phyloP scores from a whole-genome alignment of 1,139 yeast species.

The Magnusiomyces fungicola region DNA sequence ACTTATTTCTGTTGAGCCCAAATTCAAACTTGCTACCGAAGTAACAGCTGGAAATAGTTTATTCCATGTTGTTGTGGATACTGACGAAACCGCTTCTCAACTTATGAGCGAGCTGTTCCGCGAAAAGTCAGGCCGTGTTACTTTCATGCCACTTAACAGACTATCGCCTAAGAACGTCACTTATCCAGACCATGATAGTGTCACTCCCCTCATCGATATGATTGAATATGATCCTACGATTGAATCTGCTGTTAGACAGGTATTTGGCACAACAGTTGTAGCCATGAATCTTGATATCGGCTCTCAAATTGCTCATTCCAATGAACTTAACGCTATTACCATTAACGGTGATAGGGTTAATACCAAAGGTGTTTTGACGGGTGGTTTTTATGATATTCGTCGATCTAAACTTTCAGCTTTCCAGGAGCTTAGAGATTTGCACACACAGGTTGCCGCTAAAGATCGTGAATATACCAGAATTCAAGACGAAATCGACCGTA shows the following conservation, averaged over 20 bases:
- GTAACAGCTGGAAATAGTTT: conserved; percentile 82
- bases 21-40: conserved; percentile 79
- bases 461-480: conserved; percentile 26
- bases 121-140: conserved; percentile 71
- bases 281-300: conserved; percentile 66
- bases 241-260: conserved; percentile 58
- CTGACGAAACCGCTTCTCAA: conserved; percentile 72
- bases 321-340: conserved; percentile 70
- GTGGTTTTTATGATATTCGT: conserved; percentile 76
- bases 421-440: conserved; percentile 40
- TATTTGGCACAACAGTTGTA: conserved; percentile 76
- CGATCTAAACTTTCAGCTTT: conserved; percentile 66
- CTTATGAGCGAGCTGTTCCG: conserved; percentile 72
- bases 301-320: conserved; percentile 54
- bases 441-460: not conserved
- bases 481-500: conserved; percentile 33
- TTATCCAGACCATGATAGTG: conserved; percentile 48
- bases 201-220: conserved; percentile 68
- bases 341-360: conserved; percentile 89
- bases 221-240: conserved; percentile 50
- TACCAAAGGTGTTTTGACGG: conserved; percentile 73
- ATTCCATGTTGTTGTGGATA: conserved; percentile 85
- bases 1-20: conserved; percentile 69
- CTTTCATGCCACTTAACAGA: conserved; percentile 84
- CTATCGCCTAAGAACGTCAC: conserved; percentile 36